Evolutionary conservation across 352 stramenopile species (phyloP), one percentile per base, ranked within the genome.

Genomic region (Hyphochytrium catenoides): DNA sequence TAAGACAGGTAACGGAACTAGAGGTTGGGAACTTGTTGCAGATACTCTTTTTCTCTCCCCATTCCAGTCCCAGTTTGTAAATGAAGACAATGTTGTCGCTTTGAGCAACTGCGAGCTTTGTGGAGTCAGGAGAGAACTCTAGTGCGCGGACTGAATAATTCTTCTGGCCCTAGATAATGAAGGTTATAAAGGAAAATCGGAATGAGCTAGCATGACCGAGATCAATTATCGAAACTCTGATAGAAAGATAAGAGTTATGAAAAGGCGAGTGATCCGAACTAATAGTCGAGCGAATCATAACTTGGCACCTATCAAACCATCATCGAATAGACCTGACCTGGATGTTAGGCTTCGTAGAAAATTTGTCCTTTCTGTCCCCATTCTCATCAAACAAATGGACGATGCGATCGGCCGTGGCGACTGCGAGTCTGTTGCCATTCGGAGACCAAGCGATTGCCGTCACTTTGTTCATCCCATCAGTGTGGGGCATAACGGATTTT

Each of bases 71-170:
- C 30, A 92, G 74, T 54, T 93, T 93, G 58, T 95, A 95, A 34
- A 95, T 79, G 47, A 94, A 94, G 4, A 95, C 72, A 39, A 94
- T 93, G 54, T 91, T 92, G 59, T 94, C 82, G 47, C 61, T 88
- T 54, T 94, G 83, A 1, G 82, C 83, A n/a, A 94, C 68, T 17
- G 83, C 82, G 21, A 95, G 70, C 49, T 89, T 91, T 48, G 68
- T 71, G 25, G 68, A 87, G 44, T 95, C 74, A 17, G 82, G 79
- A 15, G 73, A 90, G 49, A 94, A 95, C 41, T 57, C 67, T 26
- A 94, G 73, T 24, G 60, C 61, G 7, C 73, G 65, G 32, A 95
- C 78, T 33, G 91, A 44, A 52, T 93, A 95, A 48, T 89, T 93
- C 51, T 92, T 94, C 37, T 81, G 74, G 33, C 52, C 81, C 52